phyloP scores from a whole-genome alignment of 306 rosid genomes.

The Styphnolobium japonicum region DNA sequence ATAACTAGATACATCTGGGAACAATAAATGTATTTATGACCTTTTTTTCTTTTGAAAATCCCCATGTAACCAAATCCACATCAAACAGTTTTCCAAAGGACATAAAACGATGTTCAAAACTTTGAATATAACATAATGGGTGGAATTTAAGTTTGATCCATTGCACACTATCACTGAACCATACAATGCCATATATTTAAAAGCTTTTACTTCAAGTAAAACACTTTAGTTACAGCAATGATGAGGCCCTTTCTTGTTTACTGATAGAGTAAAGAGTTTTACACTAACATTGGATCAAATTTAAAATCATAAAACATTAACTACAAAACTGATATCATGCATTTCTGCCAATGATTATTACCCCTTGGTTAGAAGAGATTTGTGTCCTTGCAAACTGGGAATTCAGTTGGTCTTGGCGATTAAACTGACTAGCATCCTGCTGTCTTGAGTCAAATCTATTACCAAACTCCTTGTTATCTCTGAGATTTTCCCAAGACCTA shows the following conservation, averaged over 20 bases:
- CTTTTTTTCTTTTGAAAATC: not conserved
- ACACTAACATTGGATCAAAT: not conserved
- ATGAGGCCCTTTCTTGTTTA: not conserved
- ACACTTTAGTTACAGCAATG: not conserved
- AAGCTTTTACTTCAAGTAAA: not conserved
- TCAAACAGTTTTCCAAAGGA: not conserved
- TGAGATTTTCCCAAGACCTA: slow-evolving; percentile 51
- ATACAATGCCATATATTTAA: not conserved
- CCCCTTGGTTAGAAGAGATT: slow-evolving; percentile 48
- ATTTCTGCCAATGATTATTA: slow-evolving; percentile 27
- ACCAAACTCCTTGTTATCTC: slow-evolving; percentile 58
- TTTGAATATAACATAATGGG: not conserved
- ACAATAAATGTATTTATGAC: not conserved
- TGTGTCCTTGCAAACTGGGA: slow-evolving; percentile 51
- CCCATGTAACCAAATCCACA: not conserved
- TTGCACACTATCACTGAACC: not conserved
- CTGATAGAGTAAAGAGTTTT: not conserved
- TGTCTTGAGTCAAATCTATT: slow-evolving; percentile 40
- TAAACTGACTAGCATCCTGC: slow-evolving; percentile 53
- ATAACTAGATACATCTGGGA: not conserved
- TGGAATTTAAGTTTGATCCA: not conserved
- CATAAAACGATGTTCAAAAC: not conserved
- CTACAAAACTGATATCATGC: not conserved
- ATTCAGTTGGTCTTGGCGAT: slow-evolving; percentile 52
- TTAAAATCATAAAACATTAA: not conserved